These are phyloP conservation scores for Acacia crassicarpa DNA, from an alignment of 306 rosid genomes.

Conservation along the genomic window DNA sequence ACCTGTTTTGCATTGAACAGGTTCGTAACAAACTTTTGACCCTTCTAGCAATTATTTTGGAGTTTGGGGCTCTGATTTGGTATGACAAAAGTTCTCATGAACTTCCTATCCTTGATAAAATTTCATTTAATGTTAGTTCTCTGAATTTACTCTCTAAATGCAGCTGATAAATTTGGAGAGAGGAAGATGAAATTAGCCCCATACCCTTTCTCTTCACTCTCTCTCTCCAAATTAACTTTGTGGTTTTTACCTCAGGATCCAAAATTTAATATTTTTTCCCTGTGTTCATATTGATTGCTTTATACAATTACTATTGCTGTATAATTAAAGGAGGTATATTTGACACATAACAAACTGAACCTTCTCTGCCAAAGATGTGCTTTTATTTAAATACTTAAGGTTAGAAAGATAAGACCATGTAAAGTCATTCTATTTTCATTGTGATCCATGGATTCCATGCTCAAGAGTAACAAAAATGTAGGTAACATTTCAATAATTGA, in stretches of 20 bases:
- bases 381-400: not conserved
- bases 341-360: not conserved
- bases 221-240: not conserved
- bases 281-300: not conserved
- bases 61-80: constrained; percentile 89
- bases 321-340: not conserved
- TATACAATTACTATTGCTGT: not conserved
- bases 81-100: constrained; percentile 33
- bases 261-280: not conserved
- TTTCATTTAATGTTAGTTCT: not conserved
- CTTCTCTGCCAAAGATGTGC: not conserved
- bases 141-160: not conserved
- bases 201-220: not conserved
- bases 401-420: not conserved
- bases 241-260: not conserved
- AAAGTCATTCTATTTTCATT: not conserved
- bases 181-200: not conserved
- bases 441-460: not conserved
- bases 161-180: not conserved
- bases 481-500: not conserved
- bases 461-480: not conserved
- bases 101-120: not conserved
- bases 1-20: constrained; percentile 43
- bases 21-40: constrained; percentile 86
- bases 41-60: constrained; percentile 73